Conservation (phyloP, 1,284 basidiomycete genomes). For the Trichosporon asahii region DNA sequence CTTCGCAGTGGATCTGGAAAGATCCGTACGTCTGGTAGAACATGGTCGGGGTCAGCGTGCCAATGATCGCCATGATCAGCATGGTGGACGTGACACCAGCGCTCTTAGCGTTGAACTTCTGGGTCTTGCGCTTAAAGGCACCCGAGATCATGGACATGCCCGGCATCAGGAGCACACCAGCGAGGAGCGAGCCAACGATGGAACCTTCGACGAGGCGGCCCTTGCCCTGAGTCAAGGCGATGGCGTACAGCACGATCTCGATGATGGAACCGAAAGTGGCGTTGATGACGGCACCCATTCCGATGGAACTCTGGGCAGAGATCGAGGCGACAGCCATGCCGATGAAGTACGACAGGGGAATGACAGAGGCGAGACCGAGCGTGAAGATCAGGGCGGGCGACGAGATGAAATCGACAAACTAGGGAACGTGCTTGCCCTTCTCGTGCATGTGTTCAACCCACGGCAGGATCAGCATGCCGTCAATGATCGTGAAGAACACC, state of each 20-base stretch:
- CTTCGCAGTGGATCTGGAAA: slow-evolving; percentile 91
- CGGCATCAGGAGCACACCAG: slow-evolving; percentile 95
- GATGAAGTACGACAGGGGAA: slow-evolving; percentile 97
- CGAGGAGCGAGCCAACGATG: slow-evolving; percentile 89
- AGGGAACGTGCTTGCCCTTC: slow-evolving; percentile 31
- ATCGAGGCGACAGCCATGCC: slow-evolving; percentile 99
- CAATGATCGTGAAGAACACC: slow-evolving; percentile 93
- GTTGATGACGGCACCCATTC: slow-evolving; percentile 99
- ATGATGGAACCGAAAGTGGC: slow-evolving; percentile 98
- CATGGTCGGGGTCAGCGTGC: slow-evolving; percentile 88
- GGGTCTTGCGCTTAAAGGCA: slow-evolving; percentile 86
- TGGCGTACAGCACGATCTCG: slow-evolving; percentile 89
- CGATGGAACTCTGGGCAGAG: slow-evolving; percentile 94
- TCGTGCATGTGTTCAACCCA: slow-evolving; percentile 64
- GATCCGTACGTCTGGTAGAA: slow-evolving; percentile 98
- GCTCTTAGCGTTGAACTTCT: slow-evolving; percentile 95
- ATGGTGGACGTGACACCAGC: slow-evolving; percentile 99
- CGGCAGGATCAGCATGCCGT: slow-evolving; percentile 78
- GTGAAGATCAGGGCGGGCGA: slow-evolving; percentile 79
- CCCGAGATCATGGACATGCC: slow-evolving; percentile 96
- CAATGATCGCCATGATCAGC: slow-evolving; percentile 99
- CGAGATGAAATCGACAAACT: slow-evolving; percentile 66
- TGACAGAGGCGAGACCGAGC: slow-evolving; percentile 82
- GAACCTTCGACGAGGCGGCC: slow-evolving; percentile 94
- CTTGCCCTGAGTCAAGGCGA: slow-evolving; percentile 84